Evolutionary conservation across 306 rosid genomes (phyloP), one percentile per base, ranked within the genome.

Genomic region (Vachellia collinsii): DNA sequence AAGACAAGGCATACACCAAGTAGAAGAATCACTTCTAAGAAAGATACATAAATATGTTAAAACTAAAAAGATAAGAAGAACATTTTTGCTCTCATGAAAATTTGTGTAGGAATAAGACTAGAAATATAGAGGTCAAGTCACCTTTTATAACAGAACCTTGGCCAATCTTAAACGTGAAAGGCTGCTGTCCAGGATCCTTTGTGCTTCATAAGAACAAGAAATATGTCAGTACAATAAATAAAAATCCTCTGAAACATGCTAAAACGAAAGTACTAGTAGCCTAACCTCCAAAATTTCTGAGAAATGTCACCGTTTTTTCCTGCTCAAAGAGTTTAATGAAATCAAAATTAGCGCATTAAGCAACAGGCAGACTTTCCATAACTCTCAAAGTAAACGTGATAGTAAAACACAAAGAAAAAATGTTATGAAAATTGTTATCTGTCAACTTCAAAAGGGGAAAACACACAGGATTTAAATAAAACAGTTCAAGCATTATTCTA

Each of bases 61-160:
- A 10, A 6, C n/a, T 20, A 20, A n/a, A 23, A 22, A 17, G 14
- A 70, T 42, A 42, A 67, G 47, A 50, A 7, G 25, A 12, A 14
- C 8, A 59, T 17, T 0, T 3, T 29, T 29, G 34, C 34, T 2
- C 25, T 12, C 41, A 23, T 73, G 19, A 11, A 37, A 41, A 41
- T 25, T 54, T 72, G 2, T 19, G 7, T 4, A 36, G 47, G 5
- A 70, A 1, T 4, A 36, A 46, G 7, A 64, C 13, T 29, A 42
- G 19, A 39, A 76, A 75, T 4, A 34, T 46, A 77, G 12, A 4
- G 51, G 11, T 20, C 12, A 37, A 58, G 67, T 66, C 23, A 91
- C 94, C 97, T 90, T 94, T 94, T 79, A 94, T 94, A 51, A 94
- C 99, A 83, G 90, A 71, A 29, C 99, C 97, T 79, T 83, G 92